These are phyloP conservation scores for Evansstolkia leycettana DNA, from an alignment of 495 filamentous ascomycete species.

Conservation along the genomic window DNA sequence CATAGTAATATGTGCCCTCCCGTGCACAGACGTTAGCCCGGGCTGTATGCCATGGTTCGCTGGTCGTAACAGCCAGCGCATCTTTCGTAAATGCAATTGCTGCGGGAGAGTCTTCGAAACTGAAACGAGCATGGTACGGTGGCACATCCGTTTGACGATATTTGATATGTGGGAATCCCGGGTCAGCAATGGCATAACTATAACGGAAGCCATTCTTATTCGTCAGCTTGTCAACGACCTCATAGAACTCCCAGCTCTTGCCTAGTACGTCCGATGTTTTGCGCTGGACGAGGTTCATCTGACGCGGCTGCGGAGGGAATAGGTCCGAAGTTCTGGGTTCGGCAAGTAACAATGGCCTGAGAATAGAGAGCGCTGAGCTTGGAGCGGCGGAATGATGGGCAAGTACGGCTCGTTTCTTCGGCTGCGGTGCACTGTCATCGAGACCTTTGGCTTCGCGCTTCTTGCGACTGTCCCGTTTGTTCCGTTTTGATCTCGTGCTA, in stretches of 20 bases:
- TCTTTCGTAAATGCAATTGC: conserved; percentile 38
- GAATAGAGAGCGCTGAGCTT: conserved; percentile 19
- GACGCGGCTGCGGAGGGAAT: conserved; percentile 28
- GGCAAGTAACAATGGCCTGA: conserved; percentile 21
- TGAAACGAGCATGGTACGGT: conserved; percentile 71
- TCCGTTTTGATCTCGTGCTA: conserved; percentile 27
- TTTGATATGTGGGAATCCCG: conserved; percentile 70
- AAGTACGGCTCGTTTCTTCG: conserved; percentile 24
- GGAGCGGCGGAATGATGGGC: conserved; percentile 19
- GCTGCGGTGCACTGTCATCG: conserved; percentile 24
- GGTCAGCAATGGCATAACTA: conserved; percentile 81
- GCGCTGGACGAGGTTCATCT: conserved; percentile 25
- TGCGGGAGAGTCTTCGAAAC: conserved; percentile 81
- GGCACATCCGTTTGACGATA: conserved; percentile 79
- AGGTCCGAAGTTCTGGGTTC: conserved; percentile 25
- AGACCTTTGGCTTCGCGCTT: conserved; percentile 64
- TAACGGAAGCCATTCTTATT: conserved; percentile 91
- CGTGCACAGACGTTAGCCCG: conserved; percentile 81
- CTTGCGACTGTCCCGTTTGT: conserved; percentile 44
- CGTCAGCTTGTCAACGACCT: conserved; percentile 51
- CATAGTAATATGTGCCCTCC: conserved; percentile 90
- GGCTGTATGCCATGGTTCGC: conserved; percentile 34
- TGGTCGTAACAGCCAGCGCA: conserved; percentile 30
- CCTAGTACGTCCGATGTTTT: conserved; percentile 22
- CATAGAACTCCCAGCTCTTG: conserved; percentile 32